Base-by-base conservation (phyloP, 78 protist species). In the Guillardia theta region DNA sequence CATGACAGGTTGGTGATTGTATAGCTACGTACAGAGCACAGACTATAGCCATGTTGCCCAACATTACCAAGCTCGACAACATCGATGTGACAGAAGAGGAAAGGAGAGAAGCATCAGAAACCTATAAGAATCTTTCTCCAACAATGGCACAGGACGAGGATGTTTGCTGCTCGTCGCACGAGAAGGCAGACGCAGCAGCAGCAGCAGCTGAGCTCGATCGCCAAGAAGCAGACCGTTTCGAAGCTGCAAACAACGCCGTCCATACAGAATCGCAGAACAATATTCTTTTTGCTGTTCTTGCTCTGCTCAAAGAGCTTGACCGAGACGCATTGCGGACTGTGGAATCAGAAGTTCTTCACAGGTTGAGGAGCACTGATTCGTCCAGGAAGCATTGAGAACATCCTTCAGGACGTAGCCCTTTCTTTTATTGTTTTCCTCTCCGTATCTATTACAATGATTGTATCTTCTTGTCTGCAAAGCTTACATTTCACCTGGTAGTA, bases 11-110 rank as follows among this genome's bases (percentile, higher is more conserved):
- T 1, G 70, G 70, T 4, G 48, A 18, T 12, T 0, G 12, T 48
- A 24, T 27, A 46, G 0, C 64, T 95, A 95, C 88, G 37, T 70
- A 70, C 83, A 36, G 83, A 36, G 12, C 33, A 6, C 83, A 43
- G 21, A 70, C 83, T 12, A 70, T 70, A 15, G 83, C 83, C 41
- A 70, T 70, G 83, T 43, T 70, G n/a, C 83, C 98, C 96, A 15
- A 41, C 62, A 94, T 97, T 27, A 21, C 4, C 46, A 94, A 94
- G 37, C 77, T 97, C n/a, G 98, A 97, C 93, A 93, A 94, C 48
- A 19, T 58, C 37, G 96, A 94, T 18, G 92, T 96, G n/a, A 92
- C 95, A 15, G 77, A 87, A 4, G 83, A 93, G 62, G 96, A 96
- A 80, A 37, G 96, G 5, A 54, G 50, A 36, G 54, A 45, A 36